Conservation (phyloP, 1,139 yeast species). For the Zygoascus meyerae region DNA sequence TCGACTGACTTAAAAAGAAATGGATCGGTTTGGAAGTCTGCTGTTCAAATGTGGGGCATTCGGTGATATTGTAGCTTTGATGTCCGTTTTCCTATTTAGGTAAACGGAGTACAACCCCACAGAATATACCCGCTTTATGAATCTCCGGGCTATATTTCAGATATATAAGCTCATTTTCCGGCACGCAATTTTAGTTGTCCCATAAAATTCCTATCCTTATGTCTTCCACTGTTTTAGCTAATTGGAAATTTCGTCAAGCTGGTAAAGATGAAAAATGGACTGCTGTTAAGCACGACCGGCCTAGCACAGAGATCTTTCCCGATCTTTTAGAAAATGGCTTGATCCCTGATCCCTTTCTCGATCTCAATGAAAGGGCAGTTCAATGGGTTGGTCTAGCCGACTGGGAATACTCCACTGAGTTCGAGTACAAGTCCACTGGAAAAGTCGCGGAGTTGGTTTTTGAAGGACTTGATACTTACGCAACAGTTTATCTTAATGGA, state of each 20-base stretch:
- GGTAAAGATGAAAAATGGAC: conserved; percentile 8
- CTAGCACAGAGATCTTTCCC: conserved; percentile 35
- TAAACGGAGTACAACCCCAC: too few species aligned
- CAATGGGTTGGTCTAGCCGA: conserved; percentile 44
- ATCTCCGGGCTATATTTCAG: neutral
- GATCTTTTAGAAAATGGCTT: conserved; percentile 36
- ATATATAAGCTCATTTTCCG: neutral
- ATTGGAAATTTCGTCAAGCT: conserved; percentile 10
- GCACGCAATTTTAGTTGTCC: neutral
- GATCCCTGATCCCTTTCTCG: conserved; percentile 42
- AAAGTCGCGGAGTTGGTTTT: conserved; percentile 31
- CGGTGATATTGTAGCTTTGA: neutral
- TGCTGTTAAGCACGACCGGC: conserved; percentile 6
- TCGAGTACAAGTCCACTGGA: conserved; percentile 8
- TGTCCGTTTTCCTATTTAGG: conserved; percentile 2
- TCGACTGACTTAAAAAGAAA: too few species aligned
- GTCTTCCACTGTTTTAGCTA: conserved; percentile 1
- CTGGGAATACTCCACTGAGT: conserved; percentile 24
- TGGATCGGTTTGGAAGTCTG: neutral
- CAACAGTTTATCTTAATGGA: conserved; percentile 37
- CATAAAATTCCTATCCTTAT: neutral
- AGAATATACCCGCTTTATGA: neutral
- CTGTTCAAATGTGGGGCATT: neutral
- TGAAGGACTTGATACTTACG: conserved; percentile 44
- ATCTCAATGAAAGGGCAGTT: conserved; percentile 37